Base-by-base conservation (phyloP, 768 basidiomycete genomes). In the Naganishia vishniacii region DNA sequence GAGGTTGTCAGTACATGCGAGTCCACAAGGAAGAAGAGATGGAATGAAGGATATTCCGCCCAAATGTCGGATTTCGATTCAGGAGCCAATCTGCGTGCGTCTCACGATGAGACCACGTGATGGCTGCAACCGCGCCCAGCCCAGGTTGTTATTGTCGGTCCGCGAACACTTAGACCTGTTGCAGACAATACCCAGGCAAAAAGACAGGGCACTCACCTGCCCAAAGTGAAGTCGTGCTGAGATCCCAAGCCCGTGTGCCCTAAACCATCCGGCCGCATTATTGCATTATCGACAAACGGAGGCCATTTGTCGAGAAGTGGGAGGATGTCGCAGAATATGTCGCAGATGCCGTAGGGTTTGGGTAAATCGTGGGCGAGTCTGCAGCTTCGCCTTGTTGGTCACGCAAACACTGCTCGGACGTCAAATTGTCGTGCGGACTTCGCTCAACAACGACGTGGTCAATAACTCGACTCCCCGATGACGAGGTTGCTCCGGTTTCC, bases 41-140 rank as follows among this genome's bases (percentile, higher is more conserved):
- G n/a, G 18, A 51, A 51, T 51, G 49, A 51, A 51, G 49, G 32
- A 51, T 51, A 20, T 18, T 31, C 8, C 7, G 15, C 7, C 34
- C 34, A 37, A 37, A 15, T 15, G 34, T 37, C 15, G 34, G 7
- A 15, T 37, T 37, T 15, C 34, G 34, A 51, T 15, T 6, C 28
- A 29, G 12, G 8, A 51, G n/a, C 16, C 28, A 51, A 51, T 51
- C 28, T 34, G 29, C 25, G 49, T 3, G 28, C 49, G 49, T 46
- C n/a, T 46, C 49, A 51, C 49, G 49, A 51, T 51, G 49, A 34
- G 32, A 25, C 49, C 49, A 51, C 49, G 49, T 51, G 49, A 51
- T 51, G 20, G 1, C 49, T 18, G 45, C 18, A 51, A 25, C 48
- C 48, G 15, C 34, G 15, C 8, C 34, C 34, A 37, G 34, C 8